Evolutionary conservation across 2,329 filamentous ascomycete species (phyloP).

Genomic region (Neofusicoccum parvum): DNA sequence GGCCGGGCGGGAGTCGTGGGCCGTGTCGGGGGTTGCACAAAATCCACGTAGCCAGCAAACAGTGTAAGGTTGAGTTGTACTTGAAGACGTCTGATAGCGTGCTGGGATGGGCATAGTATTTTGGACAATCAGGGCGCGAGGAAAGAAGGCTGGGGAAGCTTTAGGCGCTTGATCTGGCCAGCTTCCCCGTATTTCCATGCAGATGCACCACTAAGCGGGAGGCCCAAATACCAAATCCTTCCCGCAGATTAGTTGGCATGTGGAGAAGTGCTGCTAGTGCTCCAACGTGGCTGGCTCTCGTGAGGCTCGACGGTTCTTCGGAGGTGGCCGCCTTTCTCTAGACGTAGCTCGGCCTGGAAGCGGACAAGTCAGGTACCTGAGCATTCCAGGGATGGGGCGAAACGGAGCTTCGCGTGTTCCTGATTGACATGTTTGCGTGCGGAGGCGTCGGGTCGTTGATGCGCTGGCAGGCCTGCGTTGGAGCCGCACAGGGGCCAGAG

Average conservation of each 20-base stretch:
- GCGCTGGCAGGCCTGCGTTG: conserved; percentile 15
- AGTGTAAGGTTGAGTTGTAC: neutral
- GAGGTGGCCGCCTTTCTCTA: neutral
- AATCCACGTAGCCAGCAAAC: neutral
- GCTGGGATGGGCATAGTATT: neutral
- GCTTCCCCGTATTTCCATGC: neutral
- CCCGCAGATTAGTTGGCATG: conserved; percentile 14
- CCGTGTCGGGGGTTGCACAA: neutral
- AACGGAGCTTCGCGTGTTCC: neutral
- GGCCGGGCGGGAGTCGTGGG: neutral
- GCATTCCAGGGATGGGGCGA: neutral
- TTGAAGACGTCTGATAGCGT: neutral
- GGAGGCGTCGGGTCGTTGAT: conserved; percentile 6
- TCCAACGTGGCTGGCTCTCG: conserved; percentile 9
- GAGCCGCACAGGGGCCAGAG: conserved; percentile 18
- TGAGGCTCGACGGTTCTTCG: neutral
- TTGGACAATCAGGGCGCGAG: neutral
- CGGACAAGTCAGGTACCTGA: conserved; percentile 11
- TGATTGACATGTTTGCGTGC: conserved; percentile 15
- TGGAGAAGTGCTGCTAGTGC: conserved; percentile 3
- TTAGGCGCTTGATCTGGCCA: conserved; percentile 3
- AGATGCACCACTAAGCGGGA: neutral
- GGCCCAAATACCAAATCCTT: neutral
- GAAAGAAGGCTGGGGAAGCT: neutral
- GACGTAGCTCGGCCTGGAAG: neutral